These are phyloP conservation scores for Rhododendron williamsianum DNA, from an alignment of 148 eudicot species.

Conservation along the genomic window DNA sequence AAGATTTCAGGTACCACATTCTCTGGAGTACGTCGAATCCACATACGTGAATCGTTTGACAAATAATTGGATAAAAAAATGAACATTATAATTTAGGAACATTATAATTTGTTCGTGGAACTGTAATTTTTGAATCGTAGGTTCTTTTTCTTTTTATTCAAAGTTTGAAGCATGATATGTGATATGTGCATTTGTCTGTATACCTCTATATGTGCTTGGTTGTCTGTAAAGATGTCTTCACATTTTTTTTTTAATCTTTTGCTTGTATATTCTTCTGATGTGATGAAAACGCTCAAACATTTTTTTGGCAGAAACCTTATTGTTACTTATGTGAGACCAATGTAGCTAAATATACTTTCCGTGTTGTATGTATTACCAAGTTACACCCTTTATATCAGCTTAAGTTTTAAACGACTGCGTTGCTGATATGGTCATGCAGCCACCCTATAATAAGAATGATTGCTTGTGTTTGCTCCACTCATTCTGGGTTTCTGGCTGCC, in stretches of 20 bases:
- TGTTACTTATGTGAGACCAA: background rate
- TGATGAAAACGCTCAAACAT: background rate
- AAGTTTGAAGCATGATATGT: background rate
- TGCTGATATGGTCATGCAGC: background rate
- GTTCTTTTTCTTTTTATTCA: background rate
- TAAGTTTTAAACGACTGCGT: background rate
- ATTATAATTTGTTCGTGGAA: background rate
- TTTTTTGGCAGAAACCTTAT: background rate
- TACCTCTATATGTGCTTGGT: background rate
- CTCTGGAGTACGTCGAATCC: background rate
- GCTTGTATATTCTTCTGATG: background rate
- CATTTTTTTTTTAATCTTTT: background rate
- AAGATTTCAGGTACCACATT: conserved; percentile 61
- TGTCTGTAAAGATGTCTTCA: background rate
- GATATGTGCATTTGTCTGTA: background rate
- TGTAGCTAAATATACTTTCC: background rate
- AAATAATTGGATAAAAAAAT: background rate
- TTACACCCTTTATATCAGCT: background rate
- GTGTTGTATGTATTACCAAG: background rate
- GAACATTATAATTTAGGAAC: background rate
- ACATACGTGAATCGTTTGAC: background rate
- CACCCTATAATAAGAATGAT: background rate
- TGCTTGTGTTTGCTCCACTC: background rate
- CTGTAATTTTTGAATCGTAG: background rate
- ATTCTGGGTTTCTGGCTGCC: background rate